A percentile compares a stretch with the other conserved stretches of the same genome.
phyloP scores from a whole-genome alignment of 2,329 filamentous ascomycete species.

The Ceratocystis smalleyi region DNA sequence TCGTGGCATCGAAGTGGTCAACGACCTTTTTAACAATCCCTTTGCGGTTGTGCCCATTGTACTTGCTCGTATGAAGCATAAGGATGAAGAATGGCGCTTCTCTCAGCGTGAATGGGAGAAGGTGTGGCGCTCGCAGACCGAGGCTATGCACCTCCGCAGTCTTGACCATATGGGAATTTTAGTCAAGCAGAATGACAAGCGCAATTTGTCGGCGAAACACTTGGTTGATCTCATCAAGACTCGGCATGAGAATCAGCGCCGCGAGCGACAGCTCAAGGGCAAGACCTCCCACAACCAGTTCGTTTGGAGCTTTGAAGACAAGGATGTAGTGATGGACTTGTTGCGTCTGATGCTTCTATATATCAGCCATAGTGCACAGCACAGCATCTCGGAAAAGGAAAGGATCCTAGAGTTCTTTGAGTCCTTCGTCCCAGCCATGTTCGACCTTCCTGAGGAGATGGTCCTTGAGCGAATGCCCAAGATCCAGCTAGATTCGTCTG shows the following conservation, averaged over 20 bases:
- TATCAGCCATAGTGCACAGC: constrained; percentile 51
- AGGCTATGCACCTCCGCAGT: constrained; percentile 88
- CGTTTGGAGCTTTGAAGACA: constrained; percentile 56
- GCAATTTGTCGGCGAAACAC: constrained; percentile 76
- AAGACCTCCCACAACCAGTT: constrained; percentile 57
- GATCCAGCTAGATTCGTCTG: constrained; percentile 53
- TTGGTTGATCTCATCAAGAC: constrained; percentile 82
- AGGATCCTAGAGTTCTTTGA: constrained; percentile 62
- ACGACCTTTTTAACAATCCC: constrained; percentile 70
- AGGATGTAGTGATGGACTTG: constrained; percentile 48
- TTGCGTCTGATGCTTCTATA: constrained; percentile 49
- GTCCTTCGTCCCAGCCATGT: constrained; percentile 60
- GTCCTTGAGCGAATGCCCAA: constrained; percentile 52
- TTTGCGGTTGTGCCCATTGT: constrained; percentile 80
- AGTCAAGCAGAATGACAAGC: constrained; percentile 78
- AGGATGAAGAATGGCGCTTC: constrained; percentile 94
- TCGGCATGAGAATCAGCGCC: constrained; percentile 79
- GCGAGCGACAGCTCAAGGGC: constrained; percentile 47
- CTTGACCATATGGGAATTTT: constrained; percentile 92
- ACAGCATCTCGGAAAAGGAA: constrained; percentile 57
- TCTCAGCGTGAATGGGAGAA: constrained; percentile 97
- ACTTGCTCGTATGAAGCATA: constrained; percentile 78
- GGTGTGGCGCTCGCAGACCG: constrained; percentile 92
- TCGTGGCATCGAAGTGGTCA: constrained; percentile 68
- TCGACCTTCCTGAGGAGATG: constrained; percentile 55